Conservation (phyloP, 2,329 filamentous ascomycete genomes). For the Sporothrix phasma region DNA sequence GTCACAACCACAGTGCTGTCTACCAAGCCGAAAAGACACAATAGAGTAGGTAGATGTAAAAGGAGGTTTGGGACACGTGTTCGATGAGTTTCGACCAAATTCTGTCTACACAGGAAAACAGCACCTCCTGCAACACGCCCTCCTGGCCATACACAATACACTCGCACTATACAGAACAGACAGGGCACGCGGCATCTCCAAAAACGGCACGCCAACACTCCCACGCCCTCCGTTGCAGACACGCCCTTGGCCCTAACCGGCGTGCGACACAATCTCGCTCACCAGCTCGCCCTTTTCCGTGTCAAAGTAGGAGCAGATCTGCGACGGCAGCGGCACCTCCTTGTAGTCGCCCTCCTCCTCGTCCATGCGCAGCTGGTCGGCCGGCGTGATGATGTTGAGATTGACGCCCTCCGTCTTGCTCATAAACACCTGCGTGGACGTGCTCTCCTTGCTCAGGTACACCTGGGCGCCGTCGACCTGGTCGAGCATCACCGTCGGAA, state of each 20-base stretch:
- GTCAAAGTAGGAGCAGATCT: slow-evolving; percentile 71
- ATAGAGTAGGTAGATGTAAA: background rate
- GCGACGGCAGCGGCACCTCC: slow-evolving; percentile 79
- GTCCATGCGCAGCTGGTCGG: slow-evolving; percentile 73
- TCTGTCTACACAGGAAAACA: background rate
- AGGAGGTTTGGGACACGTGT: background rate
- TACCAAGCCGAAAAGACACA: too few relatives aligned
- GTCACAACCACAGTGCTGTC: too few relatives aligned
- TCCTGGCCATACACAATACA: background rate
- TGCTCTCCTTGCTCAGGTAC: slow-evolving; percentile 74
- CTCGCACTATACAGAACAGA: background rate
- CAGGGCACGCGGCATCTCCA: background rate
- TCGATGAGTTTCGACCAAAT: background rate
- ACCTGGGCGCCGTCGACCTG: slow-evolving; percentile 85
- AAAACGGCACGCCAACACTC: background rate
- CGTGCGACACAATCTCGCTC: slow-evolving; percentile 92
- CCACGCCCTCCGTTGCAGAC: background rate
- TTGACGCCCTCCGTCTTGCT: slow-evolving; percentile 86
- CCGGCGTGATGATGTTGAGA: slow-evolving; percentile 60
- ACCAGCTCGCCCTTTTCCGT: slow-evolving; percentile 62
- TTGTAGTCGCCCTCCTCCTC: slow-evolving; percentile 69
- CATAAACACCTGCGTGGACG: slow-evolving; percentile 71
- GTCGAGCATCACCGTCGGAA: slow-evolving; percentile 84
- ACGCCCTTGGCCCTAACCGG: slow-evolving; percentile 47
- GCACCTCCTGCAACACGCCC: background rate